phyloP scores from a whole-genome alignment of 2,329 filamentous ascomycete species.

The Cladorrhinum sp. region DNA sequence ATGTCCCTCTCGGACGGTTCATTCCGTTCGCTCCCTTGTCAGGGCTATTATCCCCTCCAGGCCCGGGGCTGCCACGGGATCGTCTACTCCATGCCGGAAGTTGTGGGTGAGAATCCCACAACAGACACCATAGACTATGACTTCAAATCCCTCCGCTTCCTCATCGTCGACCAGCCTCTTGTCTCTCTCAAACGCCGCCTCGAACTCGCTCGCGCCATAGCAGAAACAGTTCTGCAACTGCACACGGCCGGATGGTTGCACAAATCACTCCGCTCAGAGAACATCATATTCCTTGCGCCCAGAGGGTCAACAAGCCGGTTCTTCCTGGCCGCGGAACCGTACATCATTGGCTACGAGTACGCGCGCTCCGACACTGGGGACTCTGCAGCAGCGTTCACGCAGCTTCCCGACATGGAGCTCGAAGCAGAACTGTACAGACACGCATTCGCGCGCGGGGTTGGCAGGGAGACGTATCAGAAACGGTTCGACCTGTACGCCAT shows the following conservation, averaged over 20 bases:
- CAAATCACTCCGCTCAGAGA: conserved; percentile 31
- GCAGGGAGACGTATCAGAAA: conserved; percentile 24
- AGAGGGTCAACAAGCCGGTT: conserved; percentile 14
- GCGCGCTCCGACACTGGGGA: conserved; percentile 15
- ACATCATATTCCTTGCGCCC: conserved; percentile 28
- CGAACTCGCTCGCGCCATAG: conserved; percentile 22
- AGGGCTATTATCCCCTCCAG: conserved; percentile 21
- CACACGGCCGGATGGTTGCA: conserved; percentile 34
- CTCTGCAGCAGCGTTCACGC: conserved; percentile 18
- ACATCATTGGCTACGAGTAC: conserved; percentile 24
- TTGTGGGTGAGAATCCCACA: no score
- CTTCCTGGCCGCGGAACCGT: conserved; percentile 21
- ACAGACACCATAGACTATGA: conserved; percentile 13
- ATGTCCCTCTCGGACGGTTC: conserved; percentile 22
- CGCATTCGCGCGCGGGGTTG: conserved; percentile 17
- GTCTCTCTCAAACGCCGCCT: conserved; percentile 20
- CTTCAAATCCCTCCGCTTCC: conserved; percentile 16
- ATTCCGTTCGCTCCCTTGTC: conserved; percentile 23
- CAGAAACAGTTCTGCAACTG: conserved; percentile 29
- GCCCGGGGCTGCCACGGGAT: conserved; percentile 19
- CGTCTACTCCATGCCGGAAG: conserved; percentile 17
- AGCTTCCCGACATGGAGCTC: conserved; percentile 21
- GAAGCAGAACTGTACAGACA: conserved; percentile 25
- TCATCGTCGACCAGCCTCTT: conserved; percentile 2
- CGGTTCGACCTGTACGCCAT: conserved; percentile 26